A percentile compares a stretch with the other conserved stretches of the same genome.
phyloP scores from a whole-genome alignment of 1,139 yeast genomes.

The Saccharomycopsis crataegensis region DNA sequence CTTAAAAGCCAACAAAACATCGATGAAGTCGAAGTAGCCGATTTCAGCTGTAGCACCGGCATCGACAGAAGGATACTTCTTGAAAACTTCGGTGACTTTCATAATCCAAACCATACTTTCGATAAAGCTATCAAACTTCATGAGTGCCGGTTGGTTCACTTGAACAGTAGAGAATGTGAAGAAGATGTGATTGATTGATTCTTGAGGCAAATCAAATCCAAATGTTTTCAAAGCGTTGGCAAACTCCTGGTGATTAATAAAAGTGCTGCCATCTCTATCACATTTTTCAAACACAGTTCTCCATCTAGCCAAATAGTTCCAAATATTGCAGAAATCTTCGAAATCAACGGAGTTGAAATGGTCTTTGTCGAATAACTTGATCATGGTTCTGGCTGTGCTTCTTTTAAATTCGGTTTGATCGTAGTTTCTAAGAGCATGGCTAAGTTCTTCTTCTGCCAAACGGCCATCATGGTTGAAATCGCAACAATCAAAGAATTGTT shows the following conservation, averaged over 20 bases:
- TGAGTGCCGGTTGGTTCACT: conserved; percentile 28
- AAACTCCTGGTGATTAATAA: conserved; percentile 46
- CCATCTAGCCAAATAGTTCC: conserved; percentile 45
- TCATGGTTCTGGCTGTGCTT: conserved; percentile 40
- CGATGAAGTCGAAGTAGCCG: conserved; percentile 20
- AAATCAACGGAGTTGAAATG: conserved; percentile 29
- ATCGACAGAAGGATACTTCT: conserved; percentile 40
- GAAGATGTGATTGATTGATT: conserved; percentile 40
- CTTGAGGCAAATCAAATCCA: conserved; percentile 43
- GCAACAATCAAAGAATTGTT: conserved; percentile 34
- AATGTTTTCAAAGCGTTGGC: conserved; percentile 42
- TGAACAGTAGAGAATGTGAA: conserved; percentile 35
- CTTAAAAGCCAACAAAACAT: conserved; percentile 19
- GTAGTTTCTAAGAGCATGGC: conserved; percentile 40
- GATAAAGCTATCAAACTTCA: conserved; percentile 43
- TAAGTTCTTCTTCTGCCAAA: conserved; percentile 37
- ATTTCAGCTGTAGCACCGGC: conserved; percentile 38
- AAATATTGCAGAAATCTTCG: conserved; percentile 43
- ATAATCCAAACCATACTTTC: conserved; percentile 44
- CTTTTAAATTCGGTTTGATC: conserved; percentile 43
- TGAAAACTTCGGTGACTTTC: conserved; percentile 43
- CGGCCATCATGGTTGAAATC: conserved; percentile 39
- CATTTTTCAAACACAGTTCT: conserved; percentile 44
- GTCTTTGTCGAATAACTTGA: conserved; percentile 33
- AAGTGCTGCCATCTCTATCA: conserved; percentile 39